Evolutionary conservation across 176 grass and related monocot genomes (phyloP), one percentile per base, ranked within the genome.

Genomic region (Canna indica): DNA sequence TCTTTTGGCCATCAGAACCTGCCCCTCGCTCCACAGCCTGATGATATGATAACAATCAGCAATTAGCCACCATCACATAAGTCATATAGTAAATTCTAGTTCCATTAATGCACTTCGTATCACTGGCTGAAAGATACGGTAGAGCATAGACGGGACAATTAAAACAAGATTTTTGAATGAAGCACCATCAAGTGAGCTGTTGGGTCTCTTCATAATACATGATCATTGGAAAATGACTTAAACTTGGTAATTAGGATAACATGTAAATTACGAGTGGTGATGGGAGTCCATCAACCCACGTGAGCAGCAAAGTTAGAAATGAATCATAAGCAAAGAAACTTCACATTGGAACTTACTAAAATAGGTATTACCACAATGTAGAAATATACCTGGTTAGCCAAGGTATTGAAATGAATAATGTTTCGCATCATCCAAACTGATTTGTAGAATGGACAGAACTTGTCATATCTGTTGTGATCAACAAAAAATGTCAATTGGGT

Each of bases 371-470:
- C 41, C 41, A 44, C 41, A 44, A 44, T 11, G 41, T 10, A 11
- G 36, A 11, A 2, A 8, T 45, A 77, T 88, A 95, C 91, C 82
- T 87, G 87, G 66, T 85, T 95, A 74, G 91, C 91, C 74, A 95
- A 61, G 69, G 69, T 75, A 68, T 95, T 90, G 82, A 95, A 95
- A 64, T 90, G 87, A 67, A 90, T 87, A 76, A 95, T 95, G 71
- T 95, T 95, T 46, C 91, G 82, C 87, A 95, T 87, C 91, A 95
- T 95, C 91, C 91, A 95, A 64, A 95, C 87, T 10, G 91, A 95
- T 83, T 95, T 95, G 77, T 95, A 95, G 84, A 95, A 95, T 50
- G 91, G 87, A 45, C 91, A 95, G 38, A 76, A 95, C 54, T 95
- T 95, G 74, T 95, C 91, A 53, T 95, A 95, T 80, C 91, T 95